Base-by-base conservation (phyloP, 2,329 filamentous ascomycete species). In the Geosmithia morbida region DNA sequence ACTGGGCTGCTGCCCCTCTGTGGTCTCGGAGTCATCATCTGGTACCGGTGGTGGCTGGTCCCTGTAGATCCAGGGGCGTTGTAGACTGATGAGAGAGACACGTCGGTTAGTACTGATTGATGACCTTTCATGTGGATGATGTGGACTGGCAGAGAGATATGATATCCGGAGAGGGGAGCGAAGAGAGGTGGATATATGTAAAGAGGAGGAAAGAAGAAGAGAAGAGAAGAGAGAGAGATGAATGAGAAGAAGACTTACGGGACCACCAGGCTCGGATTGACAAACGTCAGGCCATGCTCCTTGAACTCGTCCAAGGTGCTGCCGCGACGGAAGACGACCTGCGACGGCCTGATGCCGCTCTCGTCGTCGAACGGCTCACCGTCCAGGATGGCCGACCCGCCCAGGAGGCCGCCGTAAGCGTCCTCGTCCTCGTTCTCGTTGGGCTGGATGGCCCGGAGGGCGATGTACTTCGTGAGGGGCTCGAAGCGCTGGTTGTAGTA, bases 401-500 rank as follows among this genome's bases (percentile, higher is more conserved):
- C 22, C 4, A 26, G 22, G 22, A 26, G 22, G 8, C 22, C 63
- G 8, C 22, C 22, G 8, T 26, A 26, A 26, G 22, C 4, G 22
- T 26, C 22, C 4, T 26, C 22, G 22, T 58, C 54, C 26, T 65
- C 57, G n/a, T 66, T 61, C 2, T 57, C 56, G 0, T 52, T 51
- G 22, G 78, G 71, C 53, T 82, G 77, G 50, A 98, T 87, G 56
- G 87, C 94, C 52, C 87, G 77, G 43, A 98, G 69, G 26, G 94
- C 88, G 60, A 98, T 97, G 60, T 92, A 96, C 55, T 81, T 83
- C 63, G 89, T 95, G 50, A 98, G 67, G 1, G 92, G 90, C 56
- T 87, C 85, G 57, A 92, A 98, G 1, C 84, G 85, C 43, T 76
- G 74, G 42, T 77, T 74, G 60, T 87, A 97, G 54, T 87, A 85